A percentile compares a stretch with the other conserved stretches of the same genome.
Evolutionary conservation across 176 grass and related monocot genomes (phyloP).

Genomic region (Poa pratensis): DNA sequence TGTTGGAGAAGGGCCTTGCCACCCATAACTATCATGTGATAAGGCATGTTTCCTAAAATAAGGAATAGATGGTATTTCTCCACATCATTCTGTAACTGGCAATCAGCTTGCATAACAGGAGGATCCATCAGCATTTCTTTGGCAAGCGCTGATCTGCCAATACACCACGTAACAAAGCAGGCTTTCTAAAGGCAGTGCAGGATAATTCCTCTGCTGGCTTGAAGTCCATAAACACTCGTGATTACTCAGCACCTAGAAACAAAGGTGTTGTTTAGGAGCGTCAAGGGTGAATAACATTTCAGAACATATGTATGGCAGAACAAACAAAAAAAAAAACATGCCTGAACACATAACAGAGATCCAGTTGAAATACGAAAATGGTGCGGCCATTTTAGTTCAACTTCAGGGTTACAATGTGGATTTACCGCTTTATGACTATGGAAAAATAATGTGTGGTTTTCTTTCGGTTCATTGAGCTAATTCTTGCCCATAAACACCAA

Average conservation of each 20-base stretch:
- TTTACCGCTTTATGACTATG: background rate
- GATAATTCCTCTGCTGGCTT: constrained; percentile 25
- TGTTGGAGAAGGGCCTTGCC: constrained; percentile 39
- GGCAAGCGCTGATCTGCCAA: constrained; percentile 32
- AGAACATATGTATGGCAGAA: background rate
- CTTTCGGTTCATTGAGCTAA: constrained; percentile 3
- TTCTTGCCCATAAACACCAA: background rate
- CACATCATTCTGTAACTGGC: constrained; percentile 50
- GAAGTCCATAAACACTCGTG: constrained; percentile 50
- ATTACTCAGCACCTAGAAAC: constrained; percentile 39
- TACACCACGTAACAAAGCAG: constrained; percentile 33
- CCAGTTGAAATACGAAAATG: background rate
- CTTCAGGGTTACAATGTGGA: background rate
- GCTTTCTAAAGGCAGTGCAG: constrained; percentile 12
- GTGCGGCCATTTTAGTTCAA: background rate
- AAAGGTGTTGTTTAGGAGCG: constrained; percentile 16
- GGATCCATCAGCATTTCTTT: constrained; percentile 74
- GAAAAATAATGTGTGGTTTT: background rate
- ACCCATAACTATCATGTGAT: constrained; percentile 50
- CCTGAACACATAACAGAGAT: background rate
- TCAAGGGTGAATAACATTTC: background rate
- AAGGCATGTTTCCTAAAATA: constrained; percentile 50
- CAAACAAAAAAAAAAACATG: background rate
- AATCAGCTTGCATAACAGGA: constrained; percentile 66
- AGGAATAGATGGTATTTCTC: constrained; percentile 51